Conservation (phyloP, 2,329 filamentous ascomycete genomes). For the Sporothrix brasiliensis region DNA sequence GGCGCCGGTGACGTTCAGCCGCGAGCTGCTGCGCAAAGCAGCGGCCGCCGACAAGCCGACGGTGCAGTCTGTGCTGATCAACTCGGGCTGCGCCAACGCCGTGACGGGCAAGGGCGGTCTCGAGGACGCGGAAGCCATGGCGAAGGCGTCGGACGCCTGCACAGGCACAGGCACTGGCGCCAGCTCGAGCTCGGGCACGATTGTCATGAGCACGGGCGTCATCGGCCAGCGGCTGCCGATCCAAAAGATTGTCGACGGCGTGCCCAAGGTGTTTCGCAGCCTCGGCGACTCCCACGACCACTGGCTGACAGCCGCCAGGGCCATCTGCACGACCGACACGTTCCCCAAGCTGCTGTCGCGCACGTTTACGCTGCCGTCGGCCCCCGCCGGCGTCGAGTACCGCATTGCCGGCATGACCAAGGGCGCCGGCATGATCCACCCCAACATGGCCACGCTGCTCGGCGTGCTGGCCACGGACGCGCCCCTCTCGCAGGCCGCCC, state of each 20-base stretch:
- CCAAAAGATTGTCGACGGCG: constrained; percentile 80
- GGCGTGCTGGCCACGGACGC: constrained; percentile 92
- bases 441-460: constrained; percentile 96
- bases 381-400: constrained; percentile 74
- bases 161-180: constrained; percentile 47
- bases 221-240: constrained; percentile 95
- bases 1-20: constrained; percentile 86
- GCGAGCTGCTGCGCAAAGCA: constrained; percentile 67
- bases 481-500: constrained; percentile 68
- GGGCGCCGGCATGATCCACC: constrained; percentile 98
- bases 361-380: constrained; percentile 76
- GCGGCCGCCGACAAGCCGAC: constrained; percentile 58
- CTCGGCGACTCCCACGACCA: constrained; percentile 77
- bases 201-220: constrained; percentile 98
- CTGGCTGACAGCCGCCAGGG: constrained; percentile 83
- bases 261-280: constrained; percentile 72
- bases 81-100: constrained; percentile 95
- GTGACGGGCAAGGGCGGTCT: constrained; percentile 89
- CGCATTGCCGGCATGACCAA: constrained; percentile 93
- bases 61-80: constrained; percentile 82
- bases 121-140: constrained; percentile 87
- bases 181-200: constrained; percentile 53
- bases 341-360: constrained; percentile 93
- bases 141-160: constrained; percentile 68
- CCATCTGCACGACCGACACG: constrained; percentile 97